Conservation (phyloP, 2,329 filamentous ascomycete genomes). For the Helminthosporium solani region DNA sequence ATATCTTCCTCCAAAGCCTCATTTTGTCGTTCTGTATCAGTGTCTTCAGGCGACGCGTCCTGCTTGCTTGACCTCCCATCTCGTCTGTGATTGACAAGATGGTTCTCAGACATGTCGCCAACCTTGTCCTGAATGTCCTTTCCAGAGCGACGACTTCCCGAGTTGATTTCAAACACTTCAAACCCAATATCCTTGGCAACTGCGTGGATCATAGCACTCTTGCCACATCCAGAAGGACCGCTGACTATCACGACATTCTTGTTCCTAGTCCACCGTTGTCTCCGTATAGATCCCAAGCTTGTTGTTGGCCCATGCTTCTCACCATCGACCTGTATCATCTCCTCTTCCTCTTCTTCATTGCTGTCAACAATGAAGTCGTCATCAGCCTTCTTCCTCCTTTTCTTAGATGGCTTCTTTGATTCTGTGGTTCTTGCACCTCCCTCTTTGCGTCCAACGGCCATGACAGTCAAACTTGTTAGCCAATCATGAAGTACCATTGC, state of each 20-base stretch:
- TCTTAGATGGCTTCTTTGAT: constrained; percentile 49
- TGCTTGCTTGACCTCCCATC: constrained; percentile 28
- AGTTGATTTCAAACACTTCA: constrained; percentile 92
- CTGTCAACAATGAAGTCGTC: constrained; percentile 41
- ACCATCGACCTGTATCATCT: constrained; percentile 57
- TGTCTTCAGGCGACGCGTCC: constrained; percentile 21
- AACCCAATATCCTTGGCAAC: constrained; percentile 89
- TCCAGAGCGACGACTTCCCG: constrained; percentile 78
- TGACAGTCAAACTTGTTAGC: constrained; percentile 74
- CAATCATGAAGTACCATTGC: constrained; percentile 73
- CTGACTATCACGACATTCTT: constrained; percentile 84
- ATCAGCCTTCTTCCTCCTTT: constrained; percentile 59
- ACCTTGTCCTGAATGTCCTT: constrained; percentile 89
- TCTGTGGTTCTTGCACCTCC: constrained; percentile 29
- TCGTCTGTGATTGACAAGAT: constrained; percentile 67
- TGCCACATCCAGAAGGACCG: constrained; percentile 86
- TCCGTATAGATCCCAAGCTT: constrained; percentile 42
- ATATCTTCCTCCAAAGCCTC: constrained; percentile 58
- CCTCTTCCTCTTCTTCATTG: constrained; percentile 35
- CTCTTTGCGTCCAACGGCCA: constrained; percentile 65
- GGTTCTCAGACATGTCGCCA: constrained; percentile 95
- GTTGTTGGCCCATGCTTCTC: constrained; percentile 15
- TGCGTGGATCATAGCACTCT: constrained; percentile 89
- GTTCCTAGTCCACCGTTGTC: constrained; percentile 37
- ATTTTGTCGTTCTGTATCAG: constrained; percentile 40